phyloP scores from a whole-genome alignment of 192 early-diverging fungal genomes.

The Backusella luteola region DNA sequence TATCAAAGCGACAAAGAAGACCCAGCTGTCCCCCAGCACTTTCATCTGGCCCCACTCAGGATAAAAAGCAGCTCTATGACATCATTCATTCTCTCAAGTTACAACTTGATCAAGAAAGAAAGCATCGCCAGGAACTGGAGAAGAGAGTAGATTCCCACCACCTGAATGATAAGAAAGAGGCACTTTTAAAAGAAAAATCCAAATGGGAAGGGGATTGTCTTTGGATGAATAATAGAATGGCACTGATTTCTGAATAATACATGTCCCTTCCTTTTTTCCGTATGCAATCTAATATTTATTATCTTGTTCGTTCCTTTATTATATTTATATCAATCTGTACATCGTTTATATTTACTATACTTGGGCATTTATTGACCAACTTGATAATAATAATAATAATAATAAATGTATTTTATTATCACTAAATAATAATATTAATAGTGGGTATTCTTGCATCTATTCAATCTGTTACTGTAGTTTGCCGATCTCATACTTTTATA shows the following conservation, averaged over 20 bases:
- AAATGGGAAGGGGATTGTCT: constrained; percentile 29
- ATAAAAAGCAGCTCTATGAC: neutral
- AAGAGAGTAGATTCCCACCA: constrained; percentile 40
- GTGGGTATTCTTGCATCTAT: neutral
- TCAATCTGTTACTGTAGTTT: neutral
- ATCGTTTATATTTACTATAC: neutral
- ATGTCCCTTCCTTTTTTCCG: too few species aligned
- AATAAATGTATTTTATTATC: neutral
- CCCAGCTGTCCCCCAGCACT: constrained; percentile 11
- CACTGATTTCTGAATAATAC: neutral
- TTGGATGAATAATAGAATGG: constrained; percentile 19
- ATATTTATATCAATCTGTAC: neutral
- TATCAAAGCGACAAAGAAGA: neutral
- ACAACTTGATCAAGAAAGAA: constrained; percentile 29
- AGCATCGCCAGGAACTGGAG: constrained; percentile 30
- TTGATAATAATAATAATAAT: neutral
- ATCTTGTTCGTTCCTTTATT: neutral
- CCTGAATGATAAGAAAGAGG: constrained; percentile 37
- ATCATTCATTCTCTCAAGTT: constrained; percentile 23
- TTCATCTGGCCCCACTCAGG: neutral
- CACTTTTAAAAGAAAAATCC: constrained; percentile 34
- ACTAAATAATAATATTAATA: neutral
- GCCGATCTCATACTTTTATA: too few species aligned
- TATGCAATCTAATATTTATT: neutral
- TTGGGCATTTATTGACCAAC: neutral